Conservation (phyloP, 192 early-diverging fungal genomes). For the Phlyctochytrium bullatum region DNA sequence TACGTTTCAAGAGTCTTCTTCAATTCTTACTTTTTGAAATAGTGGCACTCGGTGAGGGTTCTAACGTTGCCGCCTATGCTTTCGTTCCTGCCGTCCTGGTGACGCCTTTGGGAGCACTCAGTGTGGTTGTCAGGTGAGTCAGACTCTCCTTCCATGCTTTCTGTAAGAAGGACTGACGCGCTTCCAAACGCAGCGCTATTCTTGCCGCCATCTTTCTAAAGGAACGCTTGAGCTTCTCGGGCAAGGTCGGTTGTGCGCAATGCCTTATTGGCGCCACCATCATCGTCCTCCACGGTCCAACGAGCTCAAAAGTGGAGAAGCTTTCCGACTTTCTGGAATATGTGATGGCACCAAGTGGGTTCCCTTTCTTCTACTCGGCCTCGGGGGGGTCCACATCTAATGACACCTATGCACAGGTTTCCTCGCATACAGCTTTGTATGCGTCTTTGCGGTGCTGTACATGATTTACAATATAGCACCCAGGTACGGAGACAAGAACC, state of each 20-base stretch:
- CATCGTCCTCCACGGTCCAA: constrained; percentile 49
- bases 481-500: constrained; percentile 53
- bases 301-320: constrained; percentile 33
- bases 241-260: constrained; percentile 59
- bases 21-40: background rate
- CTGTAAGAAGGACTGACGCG: background rate
- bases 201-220: constrained; percentile 59
- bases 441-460: constrained; percentile 28
- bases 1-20: constrained; percentile 41
- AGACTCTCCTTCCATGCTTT: background rate
- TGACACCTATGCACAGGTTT: constrained; percentile 33
- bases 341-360: constrained; percentile 46
- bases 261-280: constrained; percentile 61
- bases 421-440: constrained; percentile 49
- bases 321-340: constrained; percentile 45
- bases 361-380: too few relatives aligned
- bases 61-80: constrained; percentile 91
- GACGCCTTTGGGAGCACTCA: constrained; percentile 85
- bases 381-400: background rate
- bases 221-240: constrained; percentile 52
- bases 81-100: constrained; percentile 93
- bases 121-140: constrained; percentile 77
- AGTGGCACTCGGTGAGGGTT: constrained; percentile 86
- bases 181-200: constrained; percentile 43
- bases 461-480: constrained; percentile 56